phyloP scores from a whole-genome alignment of 2,329 filamentous ascomycete genomes.

The Fonsecaea pugnacius region DNA sequence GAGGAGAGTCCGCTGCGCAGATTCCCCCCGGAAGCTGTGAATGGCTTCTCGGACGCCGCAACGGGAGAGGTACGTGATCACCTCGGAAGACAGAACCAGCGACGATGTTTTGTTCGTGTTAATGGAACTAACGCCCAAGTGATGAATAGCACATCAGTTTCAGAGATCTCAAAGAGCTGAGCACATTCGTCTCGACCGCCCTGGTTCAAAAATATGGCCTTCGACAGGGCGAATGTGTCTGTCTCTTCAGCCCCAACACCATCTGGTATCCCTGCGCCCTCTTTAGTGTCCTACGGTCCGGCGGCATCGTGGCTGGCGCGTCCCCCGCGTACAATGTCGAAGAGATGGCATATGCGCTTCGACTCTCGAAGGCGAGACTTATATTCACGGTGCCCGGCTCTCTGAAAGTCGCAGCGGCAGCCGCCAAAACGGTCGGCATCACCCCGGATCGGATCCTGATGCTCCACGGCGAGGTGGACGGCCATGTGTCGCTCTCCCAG shows the following conservation, averaged over 20 bases:
- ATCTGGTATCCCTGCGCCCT: slow-evolving; percentile 71
- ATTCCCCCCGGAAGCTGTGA: too few relatives aligned
- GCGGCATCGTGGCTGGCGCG: slow-evolving; percentile 64
- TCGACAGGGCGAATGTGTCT: slow-evolving; percentile 59
- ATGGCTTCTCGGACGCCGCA: too few relatives aligned
- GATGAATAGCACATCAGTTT: too few relatives aligned
- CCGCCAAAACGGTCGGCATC: slow-evolving; percentile 60
- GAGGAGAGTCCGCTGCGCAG: too few relatives aligned
- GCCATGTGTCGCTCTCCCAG: slow-evolving; percentile 50
- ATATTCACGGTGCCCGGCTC: slow-evolving; percentile 25
- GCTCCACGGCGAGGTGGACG: slow-evolving; percentile 58
- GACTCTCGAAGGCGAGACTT: slow-evolving; percentile 58
- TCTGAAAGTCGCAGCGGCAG: slow-evolving; percentile 59
- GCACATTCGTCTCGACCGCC: slow-evolving; percentile 48
- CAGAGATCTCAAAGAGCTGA: too few relatives aligned
- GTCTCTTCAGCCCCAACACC: slow-evolving; percentile 66
- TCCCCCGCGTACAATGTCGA: slow-evolving; percentile 70
- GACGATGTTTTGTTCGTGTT: too few relatives aligned
- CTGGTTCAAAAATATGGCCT: slow-evolving; percentile 62
- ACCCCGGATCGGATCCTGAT: slow-evolving; percentile 58
- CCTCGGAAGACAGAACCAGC: too few relatives aligned
- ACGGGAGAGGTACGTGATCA: too few relatives aligned
- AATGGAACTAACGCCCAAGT: too few relatives aligned
- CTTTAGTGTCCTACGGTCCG: slow-evolving; percentile 59
- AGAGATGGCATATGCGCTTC: slow-evolving; percentile 68